Evolutionary conservation across 2,329 filamentous ascomycete genomes (phyloP).

Genomic region (Davidsoniella neocaledoniae): DNA sequence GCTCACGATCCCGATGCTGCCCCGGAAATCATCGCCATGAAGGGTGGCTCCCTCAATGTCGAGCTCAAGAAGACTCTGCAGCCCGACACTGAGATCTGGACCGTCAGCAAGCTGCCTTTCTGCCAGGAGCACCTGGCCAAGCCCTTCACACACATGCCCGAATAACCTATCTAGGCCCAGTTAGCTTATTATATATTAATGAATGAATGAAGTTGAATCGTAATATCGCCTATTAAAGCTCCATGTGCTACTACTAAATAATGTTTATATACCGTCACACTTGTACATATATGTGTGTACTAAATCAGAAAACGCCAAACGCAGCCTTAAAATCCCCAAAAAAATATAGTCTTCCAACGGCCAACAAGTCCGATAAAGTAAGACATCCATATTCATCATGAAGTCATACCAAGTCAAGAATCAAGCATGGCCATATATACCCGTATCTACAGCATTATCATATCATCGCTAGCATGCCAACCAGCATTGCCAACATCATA

Average conservation of each 20-base stretch:
- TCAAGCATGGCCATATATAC: too few relatives aligned
- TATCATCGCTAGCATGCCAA: not conserved
- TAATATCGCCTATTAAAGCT: not conserved
- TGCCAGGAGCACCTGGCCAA: slow-evolving; percentile 48
- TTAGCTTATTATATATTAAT: not conserved
- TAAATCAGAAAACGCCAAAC: too few relatives aligned
- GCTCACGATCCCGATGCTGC: slow-evolving; percentile 55
- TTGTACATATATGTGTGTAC: not conserved
- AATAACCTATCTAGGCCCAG: slow-evolving; percentile 22
- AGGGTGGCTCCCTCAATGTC: slow-evolving; percentile 45
- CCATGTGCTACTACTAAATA: too few relatives aligned
- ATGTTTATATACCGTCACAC: too few relatives aligned
- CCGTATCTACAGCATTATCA: not conserved
- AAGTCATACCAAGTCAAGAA: too few relatives aligned
- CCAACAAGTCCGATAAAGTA: not conserved
- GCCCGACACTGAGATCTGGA: slow-evolving; percentile 57
- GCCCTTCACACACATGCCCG: slow-evolving; percentile 46
- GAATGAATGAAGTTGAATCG: not conserved
- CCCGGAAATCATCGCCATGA: slow-evolving; percentile 52
- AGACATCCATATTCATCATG: not conserved
- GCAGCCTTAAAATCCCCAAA: too few relatives aligned
- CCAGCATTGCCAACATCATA: not conserved
- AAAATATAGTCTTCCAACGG: too few relatives aligned
- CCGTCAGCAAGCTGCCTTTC: slow-evolving; percentile 50
- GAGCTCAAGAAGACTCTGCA: slow-evolving; percentile 53